Percentiles rank a stretch among this genome's conserved stretches.
phyloP scores from a whole-genome alignment of 2,329 filamentous ascomycete genomes.

The Cordyceps javanica region DNA sequence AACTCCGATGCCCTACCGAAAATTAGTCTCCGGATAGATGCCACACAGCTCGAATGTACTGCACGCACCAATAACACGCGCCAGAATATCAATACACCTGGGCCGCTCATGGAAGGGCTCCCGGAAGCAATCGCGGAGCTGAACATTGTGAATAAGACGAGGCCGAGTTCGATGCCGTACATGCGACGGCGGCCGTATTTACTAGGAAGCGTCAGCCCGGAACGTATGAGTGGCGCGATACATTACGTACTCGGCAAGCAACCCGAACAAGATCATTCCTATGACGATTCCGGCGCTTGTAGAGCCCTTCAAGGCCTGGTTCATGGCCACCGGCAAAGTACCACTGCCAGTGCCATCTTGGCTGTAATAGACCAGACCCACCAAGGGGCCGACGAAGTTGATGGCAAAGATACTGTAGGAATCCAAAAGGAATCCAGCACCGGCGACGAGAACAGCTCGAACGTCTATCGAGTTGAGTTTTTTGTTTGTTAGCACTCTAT shows the following conservation, averaged over 20 bases:
- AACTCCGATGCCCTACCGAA: constrained; percentile 57
- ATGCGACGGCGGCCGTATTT: constrained; percentile 70
- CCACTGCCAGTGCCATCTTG: constrained; percentile 43
- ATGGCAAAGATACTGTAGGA: constrained; percentile 79
- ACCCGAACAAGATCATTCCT: constrained; percentile 72
- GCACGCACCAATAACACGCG: constrained; percentile 60
- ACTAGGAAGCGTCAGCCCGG: constrained; percentile 20
- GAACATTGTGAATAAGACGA: constrained; percentile 66
- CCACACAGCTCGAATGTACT: constrained; percentile 6
- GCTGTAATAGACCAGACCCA: constrained; percentile 73
- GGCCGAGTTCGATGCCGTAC: constrained; percentile 71
- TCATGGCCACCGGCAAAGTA: constrained; percentile 55
- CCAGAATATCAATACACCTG: constrained; percentile 65
- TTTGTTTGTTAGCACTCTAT: not conserved
- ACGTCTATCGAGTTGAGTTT: constrained; percentile 40
- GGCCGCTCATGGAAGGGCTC: constrained; percentile 54
- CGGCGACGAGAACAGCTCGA: constrained; percentile 67
- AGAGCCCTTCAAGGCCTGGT: constrained; percentile 73
- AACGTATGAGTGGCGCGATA: not conserved
- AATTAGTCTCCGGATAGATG: not conserved
- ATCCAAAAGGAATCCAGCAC: constrained; percentile 79
- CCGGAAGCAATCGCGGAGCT: constrained; percentile 58
- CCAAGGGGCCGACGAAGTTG: constrained; percentile 62
- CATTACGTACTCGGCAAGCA: constrained; percentile 56
- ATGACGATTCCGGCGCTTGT: constrained; percentile 74